These are phyloP conservation scores for Hypoxylon sp. DNA, from an alignment of 2,329 filamentous ascomycete genomes.

Conservation along the genomic window DNA sequence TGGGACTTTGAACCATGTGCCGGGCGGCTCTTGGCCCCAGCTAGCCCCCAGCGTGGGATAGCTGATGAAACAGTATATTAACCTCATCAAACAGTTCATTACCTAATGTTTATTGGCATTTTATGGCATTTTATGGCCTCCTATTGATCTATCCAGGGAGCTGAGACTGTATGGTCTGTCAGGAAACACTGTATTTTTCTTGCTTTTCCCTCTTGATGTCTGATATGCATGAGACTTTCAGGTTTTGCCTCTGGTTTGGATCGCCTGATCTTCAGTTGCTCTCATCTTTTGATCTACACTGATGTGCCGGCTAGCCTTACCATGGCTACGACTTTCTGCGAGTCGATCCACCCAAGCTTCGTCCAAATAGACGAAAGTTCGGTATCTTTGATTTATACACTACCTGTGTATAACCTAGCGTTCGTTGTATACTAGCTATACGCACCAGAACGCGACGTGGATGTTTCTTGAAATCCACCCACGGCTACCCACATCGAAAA, in stretches of 20 bases:
- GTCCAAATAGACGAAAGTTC: background rate
- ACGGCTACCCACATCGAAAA: too few species aligned
- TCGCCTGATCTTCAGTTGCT: conserved; percentile 26
- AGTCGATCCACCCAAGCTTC: background rate
- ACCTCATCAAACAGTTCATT: conserved; percentile 32
- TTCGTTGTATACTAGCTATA: too few species aligned
- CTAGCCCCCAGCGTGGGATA: conserved; percentile 1
- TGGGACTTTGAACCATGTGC: conserved; percentile 17
- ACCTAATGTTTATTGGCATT: conserved; percentile 31
- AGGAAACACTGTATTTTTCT: conserved; percentile 1
- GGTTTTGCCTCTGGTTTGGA: conserved; percentile 14
- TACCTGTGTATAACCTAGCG: too few species aligned
- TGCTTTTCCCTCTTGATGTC: background rate
- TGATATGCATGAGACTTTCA: too few species aligned
- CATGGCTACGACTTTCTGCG: too few species aligned
- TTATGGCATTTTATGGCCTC: conserved; percentile 16
- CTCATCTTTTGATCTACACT: conserved; percentile 16
- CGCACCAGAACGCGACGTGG: too few species aligned
- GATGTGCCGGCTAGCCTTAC: conserved; percentile 8
- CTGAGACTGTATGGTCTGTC: background rate
- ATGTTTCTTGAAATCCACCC: background rate
- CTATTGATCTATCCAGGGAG: conserved; percentile 16
- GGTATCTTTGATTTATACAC: too few species aligned
- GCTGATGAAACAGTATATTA: conserved; percentile 32
- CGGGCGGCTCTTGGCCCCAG: conserved; percentile 13